Conservation (phyloP, 495 filamentous ascomycete genomes). For the Daldinia grandis region DNA sequence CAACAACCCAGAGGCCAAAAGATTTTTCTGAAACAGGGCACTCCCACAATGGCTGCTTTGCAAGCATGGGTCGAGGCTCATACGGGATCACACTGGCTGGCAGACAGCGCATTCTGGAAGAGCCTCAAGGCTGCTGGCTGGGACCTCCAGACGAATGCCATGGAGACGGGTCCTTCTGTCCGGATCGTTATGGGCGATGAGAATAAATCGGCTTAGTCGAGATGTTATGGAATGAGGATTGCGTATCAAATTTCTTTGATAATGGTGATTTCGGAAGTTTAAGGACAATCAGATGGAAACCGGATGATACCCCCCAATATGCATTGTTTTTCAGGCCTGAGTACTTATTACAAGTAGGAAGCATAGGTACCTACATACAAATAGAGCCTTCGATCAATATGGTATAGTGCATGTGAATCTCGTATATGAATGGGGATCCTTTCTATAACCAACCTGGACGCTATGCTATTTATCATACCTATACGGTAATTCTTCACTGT, state of each 20-base stretch:
- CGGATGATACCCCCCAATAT: constrained; percentile 15
- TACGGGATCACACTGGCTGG: constrained; percentile 45
- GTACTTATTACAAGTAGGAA: background rate
- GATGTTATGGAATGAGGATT: background rate
- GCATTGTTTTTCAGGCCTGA: background rate
- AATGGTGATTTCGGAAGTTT: background rate
- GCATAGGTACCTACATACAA: background rate
- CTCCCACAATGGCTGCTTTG: constrained; percentile 60
- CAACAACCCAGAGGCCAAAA: constrained; percentile 47
- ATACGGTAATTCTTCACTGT: constrained; percentile 5
- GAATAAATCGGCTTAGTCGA: background rate
- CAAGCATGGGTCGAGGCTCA: constrained; percentile 82
- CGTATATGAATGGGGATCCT: constrained; percentile 30
- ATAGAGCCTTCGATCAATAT: background rate
- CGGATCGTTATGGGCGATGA: constrained; percentile 28
- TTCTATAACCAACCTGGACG: constrained; percentile 20
- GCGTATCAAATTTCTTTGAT: background rate
- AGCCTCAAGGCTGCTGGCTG: constrained; percentile 51
- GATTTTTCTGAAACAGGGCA: constrained; percentile 68
- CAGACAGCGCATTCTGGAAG: constrained; percentile 49
- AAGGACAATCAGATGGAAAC: background rate
- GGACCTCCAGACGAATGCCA: constrained; percentile 54
- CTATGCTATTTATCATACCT: constrained; percentile 34
- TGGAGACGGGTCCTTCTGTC: constrained; percentile 51
- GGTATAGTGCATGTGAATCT: background rate